phyloP scores from a whole-genome alignment of 2,329 filamentous ascomycete species.

The Calonectria pseudoreteaudii region DNA sequence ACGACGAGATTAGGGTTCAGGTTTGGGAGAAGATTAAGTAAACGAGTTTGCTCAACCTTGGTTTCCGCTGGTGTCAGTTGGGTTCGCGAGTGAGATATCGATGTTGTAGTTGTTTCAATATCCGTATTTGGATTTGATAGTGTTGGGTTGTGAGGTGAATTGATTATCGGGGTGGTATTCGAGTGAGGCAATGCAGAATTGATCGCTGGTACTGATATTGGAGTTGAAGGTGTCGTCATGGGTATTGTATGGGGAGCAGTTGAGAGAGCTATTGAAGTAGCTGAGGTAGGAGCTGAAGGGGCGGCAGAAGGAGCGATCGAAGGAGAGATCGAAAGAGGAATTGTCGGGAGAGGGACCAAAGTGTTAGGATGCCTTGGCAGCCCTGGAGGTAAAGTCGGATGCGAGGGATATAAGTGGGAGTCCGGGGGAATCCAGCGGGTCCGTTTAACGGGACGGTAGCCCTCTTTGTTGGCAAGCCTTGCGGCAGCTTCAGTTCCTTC shows the following conservation, averaged over 20 bases:
- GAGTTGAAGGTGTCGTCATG: background rate
- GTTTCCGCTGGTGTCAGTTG: constrained; percentile 55
- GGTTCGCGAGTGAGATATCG: constrained; percentile 27
- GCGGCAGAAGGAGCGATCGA: background rate
- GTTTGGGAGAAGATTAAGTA: constrained; percentile 67
- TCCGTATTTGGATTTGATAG: background rate
- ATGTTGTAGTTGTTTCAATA: background rate
- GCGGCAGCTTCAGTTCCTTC: constrained; percentile 71
- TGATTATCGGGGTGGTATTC: background rate
- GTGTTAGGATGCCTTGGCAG: background rate
- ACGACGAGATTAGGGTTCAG: constrained; percentile 68
- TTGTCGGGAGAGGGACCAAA: constrained; percentile 1
- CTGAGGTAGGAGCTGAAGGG: constrained; percentile 7
- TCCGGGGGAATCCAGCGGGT: constrained; percentile 47
- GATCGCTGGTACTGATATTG: background rate
- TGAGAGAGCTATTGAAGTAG: background rate
- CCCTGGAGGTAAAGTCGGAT: background rate
- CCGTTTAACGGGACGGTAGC: constrained; percentile 63
- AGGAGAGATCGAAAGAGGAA: background rate
- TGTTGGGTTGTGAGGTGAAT: background rate
- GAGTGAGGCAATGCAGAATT: background rate
- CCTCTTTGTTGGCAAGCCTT: constrained; percentile 64
- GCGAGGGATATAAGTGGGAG: background rate
- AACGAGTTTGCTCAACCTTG: constrained; percentile 70
- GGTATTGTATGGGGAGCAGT: background rate